Base-by-base conservation (phyloP, 208 protist genomes). In the Trypanosoma boissoni region DNA sequence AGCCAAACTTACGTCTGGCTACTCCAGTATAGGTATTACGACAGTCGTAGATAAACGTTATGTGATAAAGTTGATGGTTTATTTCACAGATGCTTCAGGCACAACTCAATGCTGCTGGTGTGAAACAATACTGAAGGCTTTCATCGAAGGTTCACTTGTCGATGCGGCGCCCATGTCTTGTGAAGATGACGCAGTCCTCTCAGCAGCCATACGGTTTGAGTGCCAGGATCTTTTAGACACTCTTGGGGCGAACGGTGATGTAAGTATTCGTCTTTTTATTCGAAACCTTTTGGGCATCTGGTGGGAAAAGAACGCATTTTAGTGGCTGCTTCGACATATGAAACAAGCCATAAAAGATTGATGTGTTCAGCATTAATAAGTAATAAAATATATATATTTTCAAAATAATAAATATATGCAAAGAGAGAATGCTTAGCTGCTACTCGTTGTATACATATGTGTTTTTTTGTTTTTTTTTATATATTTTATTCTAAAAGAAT, bases 261-360 rank as follows among this genome's bases (percentile, higher is more conserved):
- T 37, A 34, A 31, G 80, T 63, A 46, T 87, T 27, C 49, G 54
- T 32, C 43, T 44, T 9, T 83, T 75, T 65, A 46, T 87, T 8
- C 27, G 34, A 6, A 50, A 68, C 0, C 16, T 86, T 18, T 42
- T 86, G 4, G 52, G 57, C 1, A 69, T 70, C 1, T 92, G 85
- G 85, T 61, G 73, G 0, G 31, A 53, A 18, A 86, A 87, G 58
- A 92, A 92, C 52, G 74, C 74, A 3, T 84, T 80, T 64, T 70
- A 23, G 18, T 49, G 2, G 44, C 53, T 20, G 4, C 44, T 27
- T n/a, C n/a, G n/a, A n/a, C n/a, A n/a, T n/a, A n/a, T n/a, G n/a
- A n/a, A n/a, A n/a, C n/a, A n/a, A n/a, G n/a, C n/a, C n/a, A n/a
- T n/a, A n/a, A n/a, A n/a, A n/a, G n/a, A n/a, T n/a, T n/a, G n/a